Evolutionary conservation across 139 green algal species (phyloP), one percentile per base, ranked within the genome.

Genomic region (Zygnema circumcarinatum): DNA sequence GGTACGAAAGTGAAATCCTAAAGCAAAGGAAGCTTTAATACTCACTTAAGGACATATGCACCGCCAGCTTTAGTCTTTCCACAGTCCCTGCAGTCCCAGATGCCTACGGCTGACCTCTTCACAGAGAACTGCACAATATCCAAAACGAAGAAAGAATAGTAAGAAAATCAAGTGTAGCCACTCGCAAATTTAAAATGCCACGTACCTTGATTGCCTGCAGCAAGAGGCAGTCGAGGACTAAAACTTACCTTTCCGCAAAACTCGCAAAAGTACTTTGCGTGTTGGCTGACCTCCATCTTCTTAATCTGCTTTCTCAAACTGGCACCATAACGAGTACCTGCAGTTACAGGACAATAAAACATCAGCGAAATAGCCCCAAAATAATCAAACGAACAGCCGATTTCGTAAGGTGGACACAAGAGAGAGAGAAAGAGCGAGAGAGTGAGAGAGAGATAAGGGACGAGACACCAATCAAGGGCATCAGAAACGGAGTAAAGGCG

Each of bases 201-300:
- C 0, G 31, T 72, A 82, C 2, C 54, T 1, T 2, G 3, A 35
- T 7, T 68, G 32, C 0, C 36, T 38, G 36, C 73, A 75, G 1
- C 33, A 81, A 81, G 29, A 0, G 1, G 33, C 56, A 81, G 39
- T 81, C 36, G 31, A 33, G 97, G 97, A 67, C 97, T n/a, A n/a
- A n/a, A n/a, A 16, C 0, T 54, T 39, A 97, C 94, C 95, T 99
- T 99, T 87, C 97, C 97, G 93, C 97, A 99, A 94, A 98, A 99
- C 56, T 95, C 93, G 95, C 97, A 99, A 90, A 98, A 97, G 93
- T 98, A 99, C 93, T 98, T 98, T 87, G 94, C 96, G 95, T 99
- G 97, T 94, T 99, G 97, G 87, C 92, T 96, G 86, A 99, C 95
- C 91, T 99, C 97, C 89, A 98, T 98, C 95, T 99, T 99, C 94